Percentiles rank a stretch among this genome's conserved stretches.
These are phyloP conservation scores for Cicer arietinum DNA, from an alignment of 306 rosid genomes.

Conservation along the genomic window DNA sequence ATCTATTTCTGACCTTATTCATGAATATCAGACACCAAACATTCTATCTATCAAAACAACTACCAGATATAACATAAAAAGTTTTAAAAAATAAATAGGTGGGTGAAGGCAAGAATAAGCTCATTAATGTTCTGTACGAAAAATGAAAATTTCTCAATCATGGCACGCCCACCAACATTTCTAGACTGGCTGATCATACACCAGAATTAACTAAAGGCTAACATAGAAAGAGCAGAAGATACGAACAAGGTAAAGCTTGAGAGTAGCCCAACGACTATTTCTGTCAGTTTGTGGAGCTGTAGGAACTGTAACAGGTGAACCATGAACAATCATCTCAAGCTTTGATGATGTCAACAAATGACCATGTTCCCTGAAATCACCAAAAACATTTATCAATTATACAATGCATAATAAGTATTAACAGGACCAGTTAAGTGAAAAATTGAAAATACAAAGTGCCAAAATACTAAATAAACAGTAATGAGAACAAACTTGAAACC, in stretches of 20 bases:
- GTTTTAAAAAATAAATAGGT: background rate
- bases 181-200: constrained; percentile 8
- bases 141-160: background rate
- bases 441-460: background rate
- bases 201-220: constrained; percentile 21
- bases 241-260: constrained; percentile 85
- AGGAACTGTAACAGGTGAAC: constrained; percentile 61
- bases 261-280: constrained; percentile 68
- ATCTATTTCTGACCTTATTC: background rate
- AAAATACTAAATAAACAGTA: constrained; percentile 37
- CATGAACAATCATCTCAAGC: constrained; percentile 64
- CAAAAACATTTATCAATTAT: constrained; percentile 45
- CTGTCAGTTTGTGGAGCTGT: constrained; percentile 58
- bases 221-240: constrained; percentile 43
- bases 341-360: constrained; percentile 68
- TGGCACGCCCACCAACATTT: background rate
- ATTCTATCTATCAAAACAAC: constrained; percentile 13
- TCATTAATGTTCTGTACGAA: background rate
- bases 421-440: constrained; percentile 31
- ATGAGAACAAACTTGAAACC: constrained; percentile 10
- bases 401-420: constrained; percentile 28
- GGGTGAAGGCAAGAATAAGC: background rate
- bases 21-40: background rate
- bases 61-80: background rate
- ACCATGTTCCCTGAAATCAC: constrained; percentile 61